Evolutionary conservation across 1,284 basidiomycete genomes (phyloP), one percentile per base, ranked within the genome.

Genomic region (Apiotrichum laibachii): DNA sequence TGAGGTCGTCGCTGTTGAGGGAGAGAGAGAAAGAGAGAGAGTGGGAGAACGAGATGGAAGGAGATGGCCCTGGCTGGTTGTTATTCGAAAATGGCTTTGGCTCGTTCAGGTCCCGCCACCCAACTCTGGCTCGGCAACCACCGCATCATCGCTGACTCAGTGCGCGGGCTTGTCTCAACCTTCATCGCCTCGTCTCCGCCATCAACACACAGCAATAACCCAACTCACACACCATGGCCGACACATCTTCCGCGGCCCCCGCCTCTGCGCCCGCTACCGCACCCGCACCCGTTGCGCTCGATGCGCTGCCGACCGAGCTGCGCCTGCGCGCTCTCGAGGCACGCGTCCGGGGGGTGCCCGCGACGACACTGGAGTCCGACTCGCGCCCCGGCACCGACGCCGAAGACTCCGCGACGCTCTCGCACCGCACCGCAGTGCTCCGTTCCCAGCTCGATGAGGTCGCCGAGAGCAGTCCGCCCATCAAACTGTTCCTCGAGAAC

Each of bases 291-390:
- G 37, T n/a, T 34, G 10, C 50, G 12, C 43, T 50, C 31, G 34
- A 49, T 48, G 3, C 43, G 43, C 51, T 76, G n/a, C 67, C 73
- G 12, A 59, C 75, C 34, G 69, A 68, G 45, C 56, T 74, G 13
- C 64, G 75, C 18, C 63, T 76, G n/a, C 65, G 68, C 7, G 65
- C 69, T 1, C 64, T 77, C 39, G 75, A 77, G 60, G 69, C 71
- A 2, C 68, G 67, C 40, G 54, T 75, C 22, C 57, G 61, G 53
- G 72, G 73, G 35, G 64, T 66, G 0, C 64, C 67, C 1, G 8
- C 51, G 5, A 60, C 62, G 8, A 49, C 53, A 22, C 44, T 62
- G 11, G 39, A 16, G 16, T 21, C 12, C 5, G n/a, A 33, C 34
- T 12, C 19, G 21, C 5, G 10, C 31, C 3, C 15, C 19, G n/a